Conservation (phyloP, 176 grass and related monocot genomes). For the Oryza glumipatula region DNA sequence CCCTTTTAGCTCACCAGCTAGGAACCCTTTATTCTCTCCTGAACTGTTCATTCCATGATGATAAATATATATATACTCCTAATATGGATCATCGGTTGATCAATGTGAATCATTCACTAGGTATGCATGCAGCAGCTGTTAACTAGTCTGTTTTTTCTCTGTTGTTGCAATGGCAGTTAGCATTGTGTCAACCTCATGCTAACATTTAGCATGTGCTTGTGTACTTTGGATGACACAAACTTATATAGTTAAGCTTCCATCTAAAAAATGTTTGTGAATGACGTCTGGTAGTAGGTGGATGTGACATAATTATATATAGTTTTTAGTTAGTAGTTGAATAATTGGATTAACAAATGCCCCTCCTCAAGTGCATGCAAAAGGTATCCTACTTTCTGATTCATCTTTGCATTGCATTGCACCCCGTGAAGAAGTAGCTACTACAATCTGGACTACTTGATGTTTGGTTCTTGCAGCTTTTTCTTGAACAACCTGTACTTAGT, state of each 20-base stretch:
- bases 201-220: slow-evolving; percentile 44
- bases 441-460: slow-evolving; percentile 37
- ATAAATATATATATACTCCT: not conserved
- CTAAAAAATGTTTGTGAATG: not conserved
- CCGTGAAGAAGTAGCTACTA: slow-evolving; percentile 40
- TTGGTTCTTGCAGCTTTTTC: slow-evolving; percentile 30
- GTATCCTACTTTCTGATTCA: slow-evolving; percentile 23
- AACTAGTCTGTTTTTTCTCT: not conserved
- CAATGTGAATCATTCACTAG: not conserved
- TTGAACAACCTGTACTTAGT: slow-evolving; percentile 34
- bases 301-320: slow-evolving; percentile 34
- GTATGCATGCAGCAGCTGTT: not conserved
- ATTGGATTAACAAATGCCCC: slow-evolving; percentile 1
- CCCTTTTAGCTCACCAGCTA: slow-evolving; percentile 5
- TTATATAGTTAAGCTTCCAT: slow-evolving; percentile 10
- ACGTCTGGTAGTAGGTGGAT: slow-evolving; percentile 31
- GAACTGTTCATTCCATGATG: slow-evolving; percentile 3
- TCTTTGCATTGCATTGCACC: not conserved
- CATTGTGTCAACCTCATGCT: slow-evolving; percentile 33
- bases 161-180: slow-evolving; percentile 5
- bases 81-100: not conserved
- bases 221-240: not conserved
- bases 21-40: not conserved
- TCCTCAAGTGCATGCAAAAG: slow-evolving; percentile 38
- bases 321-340: slow-evolving; percentile 5